Evolutionary conservation across 148 eudicot species (phyloP), one percentile per base, ranked within the genome.

Genomic region (Amaranthus cruentus): DNA sequence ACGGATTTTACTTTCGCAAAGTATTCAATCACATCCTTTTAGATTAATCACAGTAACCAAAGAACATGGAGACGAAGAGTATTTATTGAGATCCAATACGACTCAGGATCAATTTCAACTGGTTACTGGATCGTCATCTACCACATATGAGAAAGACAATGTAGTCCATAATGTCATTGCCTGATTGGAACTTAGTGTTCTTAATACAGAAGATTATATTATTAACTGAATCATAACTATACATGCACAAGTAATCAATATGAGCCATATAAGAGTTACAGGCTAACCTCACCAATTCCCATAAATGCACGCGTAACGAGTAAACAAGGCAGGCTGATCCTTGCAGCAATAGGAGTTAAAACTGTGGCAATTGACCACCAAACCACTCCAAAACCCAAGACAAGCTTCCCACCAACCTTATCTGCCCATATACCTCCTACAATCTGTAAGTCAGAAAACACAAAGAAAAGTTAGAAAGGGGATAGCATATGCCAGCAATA

Each of bases 381-480:
- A 73, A 95, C 66, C 78, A 95, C 98, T 77, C 98, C 98, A 81
- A 95, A 95, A 73, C 98, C 98, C 83, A 95, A 83, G 7, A 95
- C 98, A 51, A 72, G 77, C 76, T 95, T 95, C 47, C 98, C 98
- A 55, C 98, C 98, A 64, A 95, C 78, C 86, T 84, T 95, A 84
- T 95, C 98, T 47, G 97, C 97, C 98, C 97, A 91, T 82, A 95
- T 95, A 52, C 98, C 98, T 78, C 97, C 98, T 71, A 83, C 81
- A 80, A 95, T 91, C 98, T 91, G 76, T 73, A 73, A n/a, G 38
- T 56, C 80, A 75, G 66, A 75, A 72, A 76, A 72, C 15, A 44
- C 44, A 9, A 77, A 62, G 53, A 54, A 66, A 7, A 11, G 49
- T 43, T 50, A 18, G 50, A 58, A 42, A 8, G 70, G 12, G 21